Conservation (phyloP, 345 rosid genomes). For the Citrus trifoliata region DNA sequence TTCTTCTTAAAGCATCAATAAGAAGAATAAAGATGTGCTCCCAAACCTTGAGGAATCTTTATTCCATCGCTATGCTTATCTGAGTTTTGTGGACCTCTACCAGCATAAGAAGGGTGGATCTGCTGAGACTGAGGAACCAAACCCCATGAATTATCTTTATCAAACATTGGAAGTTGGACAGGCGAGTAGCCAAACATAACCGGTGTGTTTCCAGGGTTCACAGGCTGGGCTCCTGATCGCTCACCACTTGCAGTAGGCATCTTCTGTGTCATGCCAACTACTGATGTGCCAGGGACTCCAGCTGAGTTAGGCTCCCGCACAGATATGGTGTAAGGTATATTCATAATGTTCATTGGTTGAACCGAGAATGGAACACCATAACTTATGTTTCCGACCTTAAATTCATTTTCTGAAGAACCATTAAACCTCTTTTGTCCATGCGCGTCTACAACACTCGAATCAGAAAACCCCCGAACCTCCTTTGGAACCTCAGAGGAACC, state of each 20-base stretch:
- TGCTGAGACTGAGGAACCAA: conserved; percentile 50
- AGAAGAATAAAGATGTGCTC: conserved; percentile 1
- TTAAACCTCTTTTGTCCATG: conserved; percentile 42
- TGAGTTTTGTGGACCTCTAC: conserved; percentile 47
- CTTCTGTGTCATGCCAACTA: conserved; percentile 42
- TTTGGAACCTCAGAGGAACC: conserved; percentile 44
- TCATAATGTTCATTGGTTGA: conserved; percentile 40
- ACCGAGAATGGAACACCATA: conserved; percentile 52
- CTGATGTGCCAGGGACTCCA: conserved; percentile 35
- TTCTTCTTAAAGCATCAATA: conserved; percentile 1
- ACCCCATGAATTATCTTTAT: conserved; percentile 79
- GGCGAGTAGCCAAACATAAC: conserved; percentile 73
- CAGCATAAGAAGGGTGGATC: conserved; percentile 49
- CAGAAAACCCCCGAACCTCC: conserved; percentile 49
- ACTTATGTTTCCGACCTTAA: conserved; percentile 47
- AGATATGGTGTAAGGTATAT: conserved; percentile 49
- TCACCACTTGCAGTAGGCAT: conserved; percentile 42
- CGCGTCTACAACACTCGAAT: conserved; percentile 36
- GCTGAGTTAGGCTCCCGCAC: conserved; percentile 50
- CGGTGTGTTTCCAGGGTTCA: conserved; percentile 60
- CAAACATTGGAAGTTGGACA: conserved; percentile 77
- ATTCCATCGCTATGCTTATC: conserved; percentile 46
- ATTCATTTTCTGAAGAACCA: conserved; percentile 45
- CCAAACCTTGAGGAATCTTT: conserved; percentile 39
- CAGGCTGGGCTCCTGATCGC: conserved; percentile 34